These are phyloP conservation scores for Solanum ossicruentum DNA, from an alignment of 257 asterid genomes.

Conservation along the genomic window DNA sequence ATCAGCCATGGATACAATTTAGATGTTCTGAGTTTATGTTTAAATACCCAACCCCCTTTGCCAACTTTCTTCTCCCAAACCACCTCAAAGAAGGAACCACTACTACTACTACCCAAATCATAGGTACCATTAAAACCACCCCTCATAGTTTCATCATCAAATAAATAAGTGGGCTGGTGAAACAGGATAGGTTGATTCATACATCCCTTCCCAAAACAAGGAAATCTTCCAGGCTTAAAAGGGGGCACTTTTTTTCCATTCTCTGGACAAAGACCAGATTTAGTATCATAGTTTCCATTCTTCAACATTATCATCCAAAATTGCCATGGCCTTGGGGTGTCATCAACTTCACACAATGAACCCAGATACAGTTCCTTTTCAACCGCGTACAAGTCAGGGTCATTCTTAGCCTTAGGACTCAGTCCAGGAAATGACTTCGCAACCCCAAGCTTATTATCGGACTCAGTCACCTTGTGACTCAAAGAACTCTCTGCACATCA, in stretches of 20 bases:
- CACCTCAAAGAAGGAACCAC: conserved; percentile 36
- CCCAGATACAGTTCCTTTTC: conserved; percentile 63
- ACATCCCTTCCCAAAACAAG: conserved; percentile 56
- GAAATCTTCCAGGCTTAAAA: conserved; percentile 42
- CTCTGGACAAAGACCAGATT: conserved; percentile 43
- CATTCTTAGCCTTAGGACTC: conserved; percentile 14
- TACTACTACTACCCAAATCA: conserved; percentile 3
- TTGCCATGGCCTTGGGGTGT: conserved; percentile 53
- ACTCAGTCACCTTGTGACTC: conserved; percentile 38
- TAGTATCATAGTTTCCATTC: conserved; percentile 53
- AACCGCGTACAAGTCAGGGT: conserved; percentile 49
- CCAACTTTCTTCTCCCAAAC: conserved; percentile 56
- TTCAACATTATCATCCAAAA: conserved; percentile 74
- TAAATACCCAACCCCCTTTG: conserved; percentile 47
- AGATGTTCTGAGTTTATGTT: conserved; percentile 48
- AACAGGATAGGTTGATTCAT: conserved; percentile 47
- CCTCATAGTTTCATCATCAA: conserved; percentile 13
- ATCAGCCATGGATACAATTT: conserved; percentile 63
- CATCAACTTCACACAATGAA: conserved; percentile 40
- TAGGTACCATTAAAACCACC: conserved; percentile 57
- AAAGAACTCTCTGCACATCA: conserved; percentile 3
- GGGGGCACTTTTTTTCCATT: conserved; percentile 45
- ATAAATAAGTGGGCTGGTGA: conserved; percentile 29
- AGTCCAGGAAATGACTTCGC: conserved; percentile 41
- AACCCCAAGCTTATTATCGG: conserved; percentile 43